These are phyloP conservation scores for Eimeria falciformis DNA, from an alignment of 169 alveolate species.

Conservation along the genomic window DNA sequence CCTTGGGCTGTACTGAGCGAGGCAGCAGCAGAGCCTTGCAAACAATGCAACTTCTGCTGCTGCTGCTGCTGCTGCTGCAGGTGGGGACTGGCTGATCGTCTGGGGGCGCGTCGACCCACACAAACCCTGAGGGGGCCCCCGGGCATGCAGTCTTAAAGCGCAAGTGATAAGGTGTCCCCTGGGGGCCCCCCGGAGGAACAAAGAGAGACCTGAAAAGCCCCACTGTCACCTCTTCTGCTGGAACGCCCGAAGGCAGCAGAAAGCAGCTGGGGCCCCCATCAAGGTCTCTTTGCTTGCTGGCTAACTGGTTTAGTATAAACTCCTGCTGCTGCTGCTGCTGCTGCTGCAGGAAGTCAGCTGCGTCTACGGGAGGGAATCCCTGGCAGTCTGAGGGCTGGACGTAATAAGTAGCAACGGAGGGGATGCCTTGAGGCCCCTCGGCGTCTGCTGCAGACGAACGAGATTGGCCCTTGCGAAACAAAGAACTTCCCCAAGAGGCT, in stretches of 20 bases:
- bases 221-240: background rate
- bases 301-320: background rate
- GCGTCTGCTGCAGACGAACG: background rate
- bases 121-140: constrained; percentile 36
- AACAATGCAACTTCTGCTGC: background rate
- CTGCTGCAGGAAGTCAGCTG: background rate
- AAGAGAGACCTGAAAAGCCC: constrained; percentile 12
- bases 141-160: background rate
- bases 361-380: background rate
- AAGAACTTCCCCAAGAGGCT: constrained; percentile 6
- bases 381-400: constrained; percentile 1
- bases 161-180: background rate
- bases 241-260: background rate
- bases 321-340: constrained; percentile 10
- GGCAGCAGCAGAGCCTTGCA: background rate
- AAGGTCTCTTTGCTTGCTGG: background rate
- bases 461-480: constrained; percentile 4
- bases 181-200: background rate
- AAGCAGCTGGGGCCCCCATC: constrained; percentile 10
- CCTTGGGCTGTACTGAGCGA: background rate
- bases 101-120: constrained; percentile 14
- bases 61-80: background rate
- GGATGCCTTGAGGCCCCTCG: background rate
- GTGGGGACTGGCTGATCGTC: background rate
- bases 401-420: constrained; percentile 11